phyloP scores from a whole-genome alignment of 257 asterid genomes.

The Handroanthus guayacan region DNA sequence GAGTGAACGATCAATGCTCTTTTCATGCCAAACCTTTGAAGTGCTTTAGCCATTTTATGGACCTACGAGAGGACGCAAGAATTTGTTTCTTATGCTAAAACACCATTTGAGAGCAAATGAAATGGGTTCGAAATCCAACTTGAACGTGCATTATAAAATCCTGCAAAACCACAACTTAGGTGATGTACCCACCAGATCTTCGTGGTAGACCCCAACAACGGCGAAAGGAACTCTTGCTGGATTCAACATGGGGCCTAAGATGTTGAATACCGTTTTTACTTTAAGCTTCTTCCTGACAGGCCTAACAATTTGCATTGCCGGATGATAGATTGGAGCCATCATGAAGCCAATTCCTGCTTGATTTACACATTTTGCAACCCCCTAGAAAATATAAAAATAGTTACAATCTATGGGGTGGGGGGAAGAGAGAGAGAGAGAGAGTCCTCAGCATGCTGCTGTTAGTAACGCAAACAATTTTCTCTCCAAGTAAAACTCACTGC shows the following conservation, averaged over 20 bases:
- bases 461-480: not conserved
- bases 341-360: conserved; percentile 78
- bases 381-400: conserved; percentile 45
- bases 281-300: conserved; percentile 70
- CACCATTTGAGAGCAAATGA: not conserved
- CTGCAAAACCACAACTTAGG: not conserved
- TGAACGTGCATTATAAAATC: conserved; percentile 13
- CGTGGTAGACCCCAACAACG: conserved; percentile 71
- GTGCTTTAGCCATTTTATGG: conserved; percentile 69
- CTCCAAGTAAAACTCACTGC: not conserved
- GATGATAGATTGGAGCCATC: conserved; percentile 73
- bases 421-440: not conserved
- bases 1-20: conserved; percentile 81
- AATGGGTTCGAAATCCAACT: not conserved
- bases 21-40: conserved; percentile 75
- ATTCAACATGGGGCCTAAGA: conserved; percentile 77
- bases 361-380: conserved; percentile 58
- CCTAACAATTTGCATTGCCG: conserved; percentile 76
- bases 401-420: not conserved
- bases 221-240: conserved; percentile 76
- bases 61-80: conserved; percentile 48
- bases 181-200: conserved; percentile 57
- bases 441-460: too few species aligned
- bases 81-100: conserved; percentile 7
- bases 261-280: conserved; percentile 75